Conservation (phyloP, 1,139 yeast genomes). For the Arxiozyma bovina region DNA sequence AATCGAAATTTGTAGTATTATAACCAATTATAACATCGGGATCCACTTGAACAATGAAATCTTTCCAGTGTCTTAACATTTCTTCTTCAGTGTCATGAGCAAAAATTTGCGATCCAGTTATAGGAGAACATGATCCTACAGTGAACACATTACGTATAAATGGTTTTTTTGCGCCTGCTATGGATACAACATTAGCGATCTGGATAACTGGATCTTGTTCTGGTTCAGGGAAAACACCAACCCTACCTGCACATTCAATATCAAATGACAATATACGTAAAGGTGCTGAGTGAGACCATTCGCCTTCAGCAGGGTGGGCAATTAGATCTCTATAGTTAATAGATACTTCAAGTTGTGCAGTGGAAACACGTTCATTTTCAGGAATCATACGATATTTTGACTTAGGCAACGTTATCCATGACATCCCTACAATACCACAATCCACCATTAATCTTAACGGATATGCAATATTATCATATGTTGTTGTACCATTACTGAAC, state of each 20-base stretch:
- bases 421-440: constrained; percentile 89
- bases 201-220: constrained; percentile 91
- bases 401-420: constrained; percentile 87
- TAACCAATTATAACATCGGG: constrained; percentile 97
- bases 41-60: constrained; percentile 73
- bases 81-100: constrained; percentile 69
- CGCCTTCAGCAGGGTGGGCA: constrained; percentile 85
- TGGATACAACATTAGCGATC: constrained; percentile 87
- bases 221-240: constrained; percentile 94
- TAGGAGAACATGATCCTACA: constrained; percentile 81
- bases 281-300: constrained; percentile 91
- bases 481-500: constrained; percentile 48
- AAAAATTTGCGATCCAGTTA: constrained; percentile 85
- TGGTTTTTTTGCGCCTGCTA: constrained; percentile 66
- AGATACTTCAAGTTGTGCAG: constrained; percentile 77
- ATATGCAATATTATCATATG: constrained; percentile 87
- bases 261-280: constrained; percentile 88
- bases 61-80: constrained; percentile 78
- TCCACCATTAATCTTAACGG: constrained; percentile 85
- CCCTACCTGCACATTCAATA: constrained; percentile 97
- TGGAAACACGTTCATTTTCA: constrained; percentile 41
- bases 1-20: constrained; percentile 87
- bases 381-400: constrained; percentile 51
- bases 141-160: constrained; percentile 93
- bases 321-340: constrained; percentile 61